These are phyloP conservation scores for Glycine tomentella DNA, from an alignment of 306 rosid species.

Conservation along the genomic window DNA sequence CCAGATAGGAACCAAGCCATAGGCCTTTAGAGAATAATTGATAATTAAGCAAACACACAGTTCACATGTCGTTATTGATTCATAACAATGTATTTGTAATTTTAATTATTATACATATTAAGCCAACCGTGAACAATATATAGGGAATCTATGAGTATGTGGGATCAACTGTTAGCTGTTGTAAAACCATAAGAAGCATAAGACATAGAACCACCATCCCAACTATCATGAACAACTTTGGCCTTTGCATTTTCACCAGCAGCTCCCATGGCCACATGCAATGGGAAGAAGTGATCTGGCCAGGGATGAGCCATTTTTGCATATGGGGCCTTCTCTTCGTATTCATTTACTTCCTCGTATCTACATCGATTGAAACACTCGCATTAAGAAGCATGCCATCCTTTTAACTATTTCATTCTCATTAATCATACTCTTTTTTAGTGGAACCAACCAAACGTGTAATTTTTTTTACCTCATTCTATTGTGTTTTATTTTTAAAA, in stretches of 20 bases:
- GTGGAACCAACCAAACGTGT: too few species aligned
- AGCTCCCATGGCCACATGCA: conserved; percentile 61
- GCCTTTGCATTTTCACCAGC: conserved; percentile 59
- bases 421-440: too few species aligned
- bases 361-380: conserved; percentile 11
- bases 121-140: not conserved
- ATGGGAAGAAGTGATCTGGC: conserved; percentile 57
- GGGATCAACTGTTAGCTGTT: conserved; percentile 16
- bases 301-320: conserved; percentile 55
- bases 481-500: too few species aligned
- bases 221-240: conserved; percentile 50
- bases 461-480: too few species aligned
- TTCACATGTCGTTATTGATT: not conserved
- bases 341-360: conserved; percentile 51
- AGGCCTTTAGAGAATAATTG: not conserved
- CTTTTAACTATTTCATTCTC: conserved; percentile 4
- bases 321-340: conserved; percentile 54
- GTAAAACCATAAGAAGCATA: conserved; percentile 52
- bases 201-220: conserved; percentile 51
- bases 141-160: not conserved
- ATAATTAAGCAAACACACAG: not conserved
- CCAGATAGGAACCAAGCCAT: not conserved
- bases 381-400: too few species aligned
- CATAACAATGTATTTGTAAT: not conserved
- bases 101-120: conserved; percentile 4